Percentiles rank a stretch among this genome's conserved stretches.
Evolutionary conservation across 2,329 filamentous ascomycete species (phyloP).

Genomic region (Monosporascus sp.): DNA sequence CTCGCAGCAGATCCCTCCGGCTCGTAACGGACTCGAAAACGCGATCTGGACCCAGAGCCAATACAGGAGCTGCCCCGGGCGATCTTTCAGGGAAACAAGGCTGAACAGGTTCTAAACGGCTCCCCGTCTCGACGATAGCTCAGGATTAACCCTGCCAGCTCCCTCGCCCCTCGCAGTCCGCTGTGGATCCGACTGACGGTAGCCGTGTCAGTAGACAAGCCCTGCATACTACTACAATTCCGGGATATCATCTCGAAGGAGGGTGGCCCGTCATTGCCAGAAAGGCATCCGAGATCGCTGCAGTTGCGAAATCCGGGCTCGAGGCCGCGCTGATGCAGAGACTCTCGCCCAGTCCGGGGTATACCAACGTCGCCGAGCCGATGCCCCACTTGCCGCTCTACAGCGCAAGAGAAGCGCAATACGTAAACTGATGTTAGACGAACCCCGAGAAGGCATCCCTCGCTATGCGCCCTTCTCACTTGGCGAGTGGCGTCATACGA

Average conservation of each 20-base stretch:
- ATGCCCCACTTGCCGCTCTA: slow-evolving; percentile 15
- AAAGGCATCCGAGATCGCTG: slow-evolving; percentile 46
- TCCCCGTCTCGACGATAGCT: slow-evolving; percentile 47
- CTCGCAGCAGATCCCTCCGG: slow-evolving; percentile 44
- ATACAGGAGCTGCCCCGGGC: slow-evolving; percentile 41
- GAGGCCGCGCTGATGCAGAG: slow-evolving; percentile 53
- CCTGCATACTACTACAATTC: slow-evolving; percentile 47
- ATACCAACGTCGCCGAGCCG: slow-evolving; percentile 31
- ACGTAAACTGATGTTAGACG: slow-evolving; percentile 45
- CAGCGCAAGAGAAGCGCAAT: slow-evolving; percentile 37
- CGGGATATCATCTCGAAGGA: slow-evolving; percentile 39
- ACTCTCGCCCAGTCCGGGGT: slow-evolving; percentile 51
- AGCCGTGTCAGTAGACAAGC: slow-evolving; percentile 37
- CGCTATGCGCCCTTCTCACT: slow-evolving; percentile 38
- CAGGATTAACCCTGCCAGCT: slow-evolving; percentile 42
- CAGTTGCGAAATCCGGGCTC: slow-evolving; percentile 44
- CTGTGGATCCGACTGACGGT: slow-evolving; percentile 33
- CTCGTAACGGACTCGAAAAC: slow-evolving; percentile 49
- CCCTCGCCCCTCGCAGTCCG: slow-evolving; percentile 17
- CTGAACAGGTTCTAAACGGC: slow-evolving; percentile 55
- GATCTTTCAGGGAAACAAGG: slow-evolving; percentile 45
- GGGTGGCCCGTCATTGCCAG: slow-evolving; percentile 45
- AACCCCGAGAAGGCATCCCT: slow-evolving; percentile 47
- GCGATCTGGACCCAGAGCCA: slow-evolving; percentile 52
- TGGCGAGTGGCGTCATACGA: slow-evolving; percentile 38